Base-by-base conservation (phyloP, 2,329 filamentous ascomycete species). In the Cladosporium sp. region DNA sequence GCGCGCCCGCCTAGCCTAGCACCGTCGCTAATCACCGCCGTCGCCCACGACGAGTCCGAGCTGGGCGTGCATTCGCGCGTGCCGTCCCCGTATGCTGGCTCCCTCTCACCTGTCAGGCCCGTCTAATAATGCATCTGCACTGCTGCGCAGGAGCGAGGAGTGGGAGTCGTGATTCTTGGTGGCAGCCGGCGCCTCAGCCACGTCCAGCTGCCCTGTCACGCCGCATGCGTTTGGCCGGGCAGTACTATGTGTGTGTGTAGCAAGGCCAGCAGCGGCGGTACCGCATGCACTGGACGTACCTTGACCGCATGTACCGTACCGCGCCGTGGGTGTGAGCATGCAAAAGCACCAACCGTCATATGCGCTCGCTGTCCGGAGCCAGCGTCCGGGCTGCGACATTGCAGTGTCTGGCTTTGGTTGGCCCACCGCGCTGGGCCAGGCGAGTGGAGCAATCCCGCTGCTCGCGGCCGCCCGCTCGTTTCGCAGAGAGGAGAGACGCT, bases 321-420 rank as follows among this genome's bases (percentile, higher is more conserved):
- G 51, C 25, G 37, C 51, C 53, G 44, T 49, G 53, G 42, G 53
- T 56, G 53, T 39, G 32, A 42, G 40, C 34, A 28, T 45, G 52
- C 52, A 47, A 56, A 47, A 47, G 40, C 32, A 45, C 52, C 34
- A 56, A 49, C 39, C 39, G 45, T 44, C 55, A 57, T 50, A 42
- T 51, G 55, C 48, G 28, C n/a, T n/a, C 55, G 36, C 28, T 35
- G 28, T 20, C 12, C 45, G 25, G 55, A 42, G 40, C 28, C 55
- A 57, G 19, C 28, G 55, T 24, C 44, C 37, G 42, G 53, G 35
- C 55, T 57, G 55, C 55, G 40, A 47, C 45, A 51, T 44, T 51
- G 45, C 55, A 57, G 45, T 36, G 45, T 47, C 55, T 36, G 55
- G 35, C 45, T 57, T 47, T 57, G 55, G 45, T 57, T 57, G 55